phyloP scores from a whole-genome alignment of 1,284 basidiomycete genomes.

The Gymnopus androsaceus region DNA sequence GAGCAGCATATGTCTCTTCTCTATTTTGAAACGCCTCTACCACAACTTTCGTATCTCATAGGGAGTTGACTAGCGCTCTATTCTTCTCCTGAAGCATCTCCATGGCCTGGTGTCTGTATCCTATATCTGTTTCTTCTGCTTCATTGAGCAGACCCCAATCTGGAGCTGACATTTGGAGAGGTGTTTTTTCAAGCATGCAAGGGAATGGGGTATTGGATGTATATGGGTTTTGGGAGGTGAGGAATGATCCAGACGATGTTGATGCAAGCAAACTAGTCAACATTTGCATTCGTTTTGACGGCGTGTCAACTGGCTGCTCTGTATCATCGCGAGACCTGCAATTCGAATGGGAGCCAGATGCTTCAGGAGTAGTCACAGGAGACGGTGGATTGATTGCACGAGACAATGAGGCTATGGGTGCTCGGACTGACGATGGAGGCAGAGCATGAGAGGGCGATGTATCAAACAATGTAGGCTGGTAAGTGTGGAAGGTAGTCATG shows the following conservation, averaged over 20 bases:
- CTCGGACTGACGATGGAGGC: too few species aligned
- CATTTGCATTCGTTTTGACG: conserved; percentile 25
- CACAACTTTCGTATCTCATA: conserved; percentile 15
- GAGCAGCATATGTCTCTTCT: conserved; percentile 25
- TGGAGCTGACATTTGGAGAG: conserved; percentile 4
- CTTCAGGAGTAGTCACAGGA: too few species aligned
- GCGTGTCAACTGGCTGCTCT: conserved; percentile 15
- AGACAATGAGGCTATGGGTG: neutral
- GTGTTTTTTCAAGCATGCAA: conserved; percentile 17
- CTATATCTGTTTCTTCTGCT: neutral
- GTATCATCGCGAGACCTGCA: neutral
- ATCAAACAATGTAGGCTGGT: conserved; percentile 16
- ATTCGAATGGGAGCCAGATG: conserved; percentile 16
- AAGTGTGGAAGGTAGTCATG: conserved; percentile 21
- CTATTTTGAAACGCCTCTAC: conserved; percentile 18
- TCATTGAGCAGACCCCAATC: conserved; percentile 21
- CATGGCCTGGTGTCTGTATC: neutral
- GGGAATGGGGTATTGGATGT: conserved; percentile 17
- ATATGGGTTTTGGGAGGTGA: conserved; percentile 21
- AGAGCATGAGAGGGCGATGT: conserved; percentile 8
- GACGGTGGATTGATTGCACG: neutral
- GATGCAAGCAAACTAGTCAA: conserved; percentile 14
- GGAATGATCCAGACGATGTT: conserved; percentile 27
- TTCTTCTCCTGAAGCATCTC: neutral
- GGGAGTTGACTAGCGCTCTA: conserved; percentile 9